Conservation (phyloP, 768 basidiomycete genomes). For the Mycena olivaceomarginata region DNA sequence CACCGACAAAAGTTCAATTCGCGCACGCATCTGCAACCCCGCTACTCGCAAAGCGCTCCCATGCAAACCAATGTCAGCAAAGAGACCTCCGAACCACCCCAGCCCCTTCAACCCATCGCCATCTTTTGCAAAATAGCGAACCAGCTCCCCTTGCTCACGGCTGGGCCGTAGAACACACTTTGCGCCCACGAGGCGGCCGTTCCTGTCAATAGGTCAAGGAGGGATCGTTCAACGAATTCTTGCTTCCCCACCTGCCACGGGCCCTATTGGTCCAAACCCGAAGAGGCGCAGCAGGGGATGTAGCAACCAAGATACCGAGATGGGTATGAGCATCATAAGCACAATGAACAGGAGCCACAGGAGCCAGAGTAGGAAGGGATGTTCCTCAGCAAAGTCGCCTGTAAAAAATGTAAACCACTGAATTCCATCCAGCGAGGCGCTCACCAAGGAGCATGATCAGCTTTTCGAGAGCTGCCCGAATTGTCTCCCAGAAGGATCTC, state of each 20-base stretch:
- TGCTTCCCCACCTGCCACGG: slow-evolving; percentile 57
- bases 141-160: slow-evolving; percentile 56
- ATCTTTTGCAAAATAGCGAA: slow-evolving; percentile 45
- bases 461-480: slow-evolving; percentile 49
- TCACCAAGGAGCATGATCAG: slow-evolving; percentile 52
- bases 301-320: slow-evolving; percentile 53
- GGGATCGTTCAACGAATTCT: not conserved
- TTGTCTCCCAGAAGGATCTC: slow-evolving; percentile 43
- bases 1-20: too few relatives aligned
- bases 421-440: not conserved
- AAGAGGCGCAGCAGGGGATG: slow-evolving; percentile 56
- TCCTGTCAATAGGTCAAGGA: slow-evolving; percentile 50
- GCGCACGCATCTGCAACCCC: too few relatives aligned
- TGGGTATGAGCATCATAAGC: slow-evolving; percentile 53
- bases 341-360: slow-evolving; percentile 48
- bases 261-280: slow-evolving; percentile 58
- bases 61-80: too few relatives aligned
- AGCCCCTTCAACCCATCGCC: too few relatives aligned
- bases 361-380: slow-evolving; percentile 57
- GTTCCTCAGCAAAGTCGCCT: slow-evolving; percentile 61
- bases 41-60: too few relatives aligned
- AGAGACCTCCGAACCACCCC: too few relatives aligned
- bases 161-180: slow-evolving; percentile 56
- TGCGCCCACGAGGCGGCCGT: slow-evolving; percentile 59
- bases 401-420: not conserved